Evolutionary conservation across 495 filamentous ascomycete species (phyloP), one percentile per base, ranked within the genome.

Genomic region (Penicillium cataractarum): DNA sequence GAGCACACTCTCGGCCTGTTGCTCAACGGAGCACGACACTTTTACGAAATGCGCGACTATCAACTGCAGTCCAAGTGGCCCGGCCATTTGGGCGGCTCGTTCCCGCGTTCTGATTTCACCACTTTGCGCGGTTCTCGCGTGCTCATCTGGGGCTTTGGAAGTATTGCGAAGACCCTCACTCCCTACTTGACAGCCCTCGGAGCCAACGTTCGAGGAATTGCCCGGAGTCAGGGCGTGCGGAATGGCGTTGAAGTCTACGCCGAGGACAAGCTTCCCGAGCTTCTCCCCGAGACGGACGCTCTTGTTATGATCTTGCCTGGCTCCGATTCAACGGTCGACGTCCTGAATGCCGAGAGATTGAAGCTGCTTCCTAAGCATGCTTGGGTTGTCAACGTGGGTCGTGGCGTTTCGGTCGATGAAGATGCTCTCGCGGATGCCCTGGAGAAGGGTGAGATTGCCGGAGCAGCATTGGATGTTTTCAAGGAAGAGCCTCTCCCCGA

Each of bases 361-460:
- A 65, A 65, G 59, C 65, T 72, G 46, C 76, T 89, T 55, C 84
- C 83, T 46, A 74, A 65, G 15, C 88, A 87, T 13, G 76, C 82
- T 29, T 80, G 88, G 24, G 78, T 92, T 46, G 86, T 92, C 26
- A 91, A 91, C 65, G 84, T 90, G 33, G 89, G 89, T 13, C 81
- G 89, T 21, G 88, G 89, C 1, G 80, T 77, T 26, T 80, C 90
- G 2, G 81, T 92, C n/a, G 87, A 91, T 65, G 87, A 91, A 70
- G 84, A 84, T 33, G 89, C 88, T 10, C 71, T 92, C 15, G 84
- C 85, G 0, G 81, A 84, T 35, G 88, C 89, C 17, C 67, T 92
- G 27, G 86, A 90, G 53, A 64, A 69, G 7, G 82, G 82, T 0
- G 65, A 73, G 9, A 61, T 91, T 13, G 71, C 75, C 0, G 80